Conservation (phyloP, 1,284 basidiomycete species). For the Laetiporus sulphureus region DNA sequence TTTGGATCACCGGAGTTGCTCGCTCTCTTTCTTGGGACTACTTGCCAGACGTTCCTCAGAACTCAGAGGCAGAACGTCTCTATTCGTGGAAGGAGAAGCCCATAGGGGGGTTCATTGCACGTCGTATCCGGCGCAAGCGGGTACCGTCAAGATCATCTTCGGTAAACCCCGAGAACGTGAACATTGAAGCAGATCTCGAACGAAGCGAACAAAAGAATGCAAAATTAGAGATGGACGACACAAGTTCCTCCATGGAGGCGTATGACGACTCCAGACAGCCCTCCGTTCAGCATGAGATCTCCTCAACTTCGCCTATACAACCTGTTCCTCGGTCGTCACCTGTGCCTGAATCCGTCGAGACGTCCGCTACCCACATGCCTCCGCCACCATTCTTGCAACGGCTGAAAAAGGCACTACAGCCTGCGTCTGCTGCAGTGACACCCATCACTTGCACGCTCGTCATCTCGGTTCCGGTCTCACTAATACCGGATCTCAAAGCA, state of each 20-base stretch:
- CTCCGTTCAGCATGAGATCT: too few species aligned
- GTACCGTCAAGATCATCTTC: too few species aligned
- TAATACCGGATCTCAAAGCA: slow-evolving; percentile 44
- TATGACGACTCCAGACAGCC: too few species aligned
- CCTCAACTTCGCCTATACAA: too few species aligned
- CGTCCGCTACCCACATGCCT: slow-evolving; percentile 8
- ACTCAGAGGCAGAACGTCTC: slow-evolving; percentile 27
- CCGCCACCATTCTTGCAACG: slow-evolving; percentile 10
- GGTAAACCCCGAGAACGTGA: too few species aligned
- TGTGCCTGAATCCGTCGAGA: too few species aligned
- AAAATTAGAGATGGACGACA: too few species aligned
- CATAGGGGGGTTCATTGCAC: slow-evolving; percentile 25
- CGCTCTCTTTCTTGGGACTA: slow-evolving; percentile 35
- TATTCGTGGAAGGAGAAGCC: slow-evolving; percentile 33
- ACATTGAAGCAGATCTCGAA: too few species aligned
- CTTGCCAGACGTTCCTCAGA: slow-evolving; percentile 30
- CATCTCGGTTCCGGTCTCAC: slow-evolving; percentile 39
- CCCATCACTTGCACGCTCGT: slow-evolving; percentile 42
- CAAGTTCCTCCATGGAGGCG: too few species aligned
- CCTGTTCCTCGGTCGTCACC: too few species aligned
- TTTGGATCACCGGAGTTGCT: slow-evolving; percentile 33
- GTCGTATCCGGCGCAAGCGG: slow-evolving; percentile 18
- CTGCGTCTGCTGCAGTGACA: slow-evolving; percentile 26
- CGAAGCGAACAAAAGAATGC: too few species aligned
- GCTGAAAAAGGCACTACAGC: slow-evolving; percentile 13